Percentiles rank a stretch among this genome's conserved stretches.
Conservation (phyloP, 2,329 filamentous ascomycete species). For the Aspergillus clavatus region DNA sequence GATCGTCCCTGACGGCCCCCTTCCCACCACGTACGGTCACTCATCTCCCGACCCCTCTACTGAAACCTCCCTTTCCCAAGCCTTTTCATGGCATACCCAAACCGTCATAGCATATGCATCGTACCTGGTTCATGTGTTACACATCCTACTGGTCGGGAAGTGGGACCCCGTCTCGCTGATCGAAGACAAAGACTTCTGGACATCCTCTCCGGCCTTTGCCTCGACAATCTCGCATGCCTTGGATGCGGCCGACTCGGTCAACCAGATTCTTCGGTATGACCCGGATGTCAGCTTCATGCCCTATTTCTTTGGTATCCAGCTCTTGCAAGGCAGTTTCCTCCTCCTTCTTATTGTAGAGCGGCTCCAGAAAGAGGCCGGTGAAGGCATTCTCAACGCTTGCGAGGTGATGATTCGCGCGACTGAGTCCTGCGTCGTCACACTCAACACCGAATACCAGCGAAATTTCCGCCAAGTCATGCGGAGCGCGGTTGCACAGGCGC, state of each 20-base stretch:
- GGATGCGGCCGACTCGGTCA: constrained; percentile 80
- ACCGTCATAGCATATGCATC: constrained; percentile 86
- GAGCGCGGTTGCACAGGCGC: constrained; percentile 79
- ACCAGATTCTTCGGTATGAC: constrained; percentile 82
- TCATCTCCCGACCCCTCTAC: constrained; percentile 55
- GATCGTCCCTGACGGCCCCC: constrained; percentile 22
- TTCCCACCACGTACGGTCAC: constrained; percentile 53
- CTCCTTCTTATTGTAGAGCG: constrained; percentile 86
- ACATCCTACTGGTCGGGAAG: constrained; percentile 87
- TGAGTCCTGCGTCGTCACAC: constrained; percentile 85
- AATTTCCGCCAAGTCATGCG: constrained; percentile 97
- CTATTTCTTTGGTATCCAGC: constrained; percentile 92
- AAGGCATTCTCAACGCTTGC: constrained; percentile 79
- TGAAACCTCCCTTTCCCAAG: constrained; percentile 27
- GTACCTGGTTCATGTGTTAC: constrained; percentile 87
- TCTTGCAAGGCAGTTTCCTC: constrained; percentile 84
- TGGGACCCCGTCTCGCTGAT: constrained; percentile 94
- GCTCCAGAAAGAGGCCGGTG: constrained; percentile 76
- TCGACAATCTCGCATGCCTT: constrained; percentile 84
- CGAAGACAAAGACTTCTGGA: constrained; percentile 91
- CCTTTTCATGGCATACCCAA: constrained; percentile 59
- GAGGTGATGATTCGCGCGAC: constrained; percentile 90
- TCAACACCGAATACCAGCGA: constrained; percentile 91
- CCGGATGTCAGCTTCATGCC: constrained; percentile 93
- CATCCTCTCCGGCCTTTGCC: constrained; percentile 82